These are phyloP conservation scores for Eimeria tenella DNA, from an alignment of 169 alveolate species.

Conservation along the genomic window DNA sequence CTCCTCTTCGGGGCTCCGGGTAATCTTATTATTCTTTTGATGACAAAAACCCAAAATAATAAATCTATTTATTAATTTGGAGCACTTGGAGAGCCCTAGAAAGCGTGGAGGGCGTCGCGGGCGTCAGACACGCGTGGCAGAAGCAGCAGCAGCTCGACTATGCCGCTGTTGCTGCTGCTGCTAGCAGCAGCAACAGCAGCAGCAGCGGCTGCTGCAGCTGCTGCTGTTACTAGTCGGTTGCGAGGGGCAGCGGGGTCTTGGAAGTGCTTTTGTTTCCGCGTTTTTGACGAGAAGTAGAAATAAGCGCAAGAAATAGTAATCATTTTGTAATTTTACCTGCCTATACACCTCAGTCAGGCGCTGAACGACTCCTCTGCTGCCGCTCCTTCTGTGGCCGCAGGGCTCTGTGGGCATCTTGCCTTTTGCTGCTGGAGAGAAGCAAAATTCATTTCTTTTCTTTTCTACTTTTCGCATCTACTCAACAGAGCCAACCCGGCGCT, in stretches of 20 bases:
- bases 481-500: constrained; percentile 17
- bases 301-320: background rate
- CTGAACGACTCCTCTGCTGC: background rate
- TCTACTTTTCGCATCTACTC: background rate
- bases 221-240: constrained; percentile 43
- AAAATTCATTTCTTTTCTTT: background rate
- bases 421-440: constrained; percentile 36
- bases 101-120: too few relatives aligned
- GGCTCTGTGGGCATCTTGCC: constrained; percentile 20
- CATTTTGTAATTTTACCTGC: background rate
- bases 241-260: constrained; percentile 36
- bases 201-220: constrained; percentile 60
- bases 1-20: too few relatives aligned
- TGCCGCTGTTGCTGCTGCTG: constrained; percentile 6
- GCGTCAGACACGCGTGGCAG: background rate
- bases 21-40: too few relatives aligned
- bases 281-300: constrained; percentile 2
- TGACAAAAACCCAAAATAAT: too few relatives aligned
- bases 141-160: constrained; percentile 21
- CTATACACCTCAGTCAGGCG: background rate
- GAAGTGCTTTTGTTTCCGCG: background rate
- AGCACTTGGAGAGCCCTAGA: too few relatives aligned
- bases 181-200: constrained; percentile 13
- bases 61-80: too few relatives aligned
- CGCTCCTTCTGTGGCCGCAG: constrained; percentile 33